phyloP scores from a whole-genome alignment of 176 grass and related monocot species.

The Bonia amplexicaulis region DNA sequence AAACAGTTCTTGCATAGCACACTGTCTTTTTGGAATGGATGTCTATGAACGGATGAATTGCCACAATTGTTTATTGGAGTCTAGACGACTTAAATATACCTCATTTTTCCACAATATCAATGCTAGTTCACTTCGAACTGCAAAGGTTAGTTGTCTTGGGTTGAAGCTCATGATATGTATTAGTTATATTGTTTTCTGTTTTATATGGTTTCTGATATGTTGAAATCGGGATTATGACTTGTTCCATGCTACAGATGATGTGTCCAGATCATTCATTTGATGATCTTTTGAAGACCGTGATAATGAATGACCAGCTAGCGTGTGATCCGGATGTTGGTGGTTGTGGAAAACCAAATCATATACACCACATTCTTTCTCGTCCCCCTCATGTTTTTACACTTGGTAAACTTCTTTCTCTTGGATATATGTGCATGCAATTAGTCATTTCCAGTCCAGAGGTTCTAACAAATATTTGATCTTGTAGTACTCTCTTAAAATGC shows the following conservation, averaged over 20 bases:
- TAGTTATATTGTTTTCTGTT: not conserved
- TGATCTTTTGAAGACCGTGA: slow-evolving; percentile 85
- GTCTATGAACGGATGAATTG: slow-evolving; percentile 88
- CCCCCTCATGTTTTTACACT: slow-evolving; percentile 90
- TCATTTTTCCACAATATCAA: slow-evolving; percentile 98
- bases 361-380: slow-evolving; percentile 82
- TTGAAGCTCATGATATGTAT: slow-evolving; percentile 30
- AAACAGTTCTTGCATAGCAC: slow-evolving; percentile 78
- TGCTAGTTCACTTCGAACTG: slow-evolving; percentile 80
- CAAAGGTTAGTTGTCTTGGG: slow-evolving; percentile 53
- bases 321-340: slow-evolving; percentile 86
- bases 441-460: not conserved
- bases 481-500: not conserved
- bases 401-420: slow-evolving; percentile 51
- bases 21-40: slow-evolving; percentile 87
- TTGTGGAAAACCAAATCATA: slow-evolving; percentile 79
- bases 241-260: slow-evolving; percentile 55
- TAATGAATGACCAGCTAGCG: slow-evolving; percentile 78
- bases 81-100: slow-evolving; percentile 81
- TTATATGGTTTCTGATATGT: slow-evolving; percentile 1
- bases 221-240: not conserved
- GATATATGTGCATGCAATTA: not conserved
- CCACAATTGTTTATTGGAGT: slow-evolving; percentile 68
- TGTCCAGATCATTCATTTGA: slow-evolving; percentile 76
- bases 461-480: slow-evolving; percentile 2